Conservation (phyloP, 2,329 filamentous ascomycete genomes). For the Hypoxylon sp. region DNA sequence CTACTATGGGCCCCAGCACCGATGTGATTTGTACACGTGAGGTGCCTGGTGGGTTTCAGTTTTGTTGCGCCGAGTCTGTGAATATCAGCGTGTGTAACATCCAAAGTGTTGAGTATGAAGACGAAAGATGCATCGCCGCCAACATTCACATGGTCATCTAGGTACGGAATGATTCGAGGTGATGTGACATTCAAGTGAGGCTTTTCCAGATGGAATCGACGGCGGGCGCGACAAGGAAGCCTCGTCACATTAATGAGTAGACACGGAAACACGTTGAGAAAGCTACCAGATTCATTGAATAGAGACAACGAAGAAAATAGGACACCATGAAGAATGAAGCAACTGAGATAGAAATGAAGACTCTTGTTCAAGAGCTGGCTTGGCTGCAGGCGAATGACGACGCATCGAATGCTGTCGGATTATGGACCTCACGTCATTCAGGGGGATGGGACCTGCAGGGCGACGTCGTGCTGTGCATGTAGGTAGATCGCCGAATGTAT, state of each 20-base stretch:
- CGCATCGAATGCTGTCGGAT: constrained; percentile 7
- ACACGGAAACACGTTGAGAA: background rate
- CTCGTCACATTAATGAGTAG: constrained; percentile 1
- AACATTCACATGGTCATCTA: constrained; percentile 5
- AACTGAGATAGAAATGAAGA: constrained; percentile 7
- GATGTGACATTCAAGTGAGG: too few species aligned
- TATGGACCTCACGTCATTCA: constrained; percentile 18
- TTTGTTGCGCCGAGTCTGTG: constrained; percentile 26
- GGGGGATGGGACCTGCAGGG: constrained; percentile 10
- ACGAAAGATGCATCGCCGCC: constrained; percentile 22
- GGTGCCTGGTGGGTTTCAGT: constrained; percentile 20
- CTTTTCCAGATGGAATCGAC: too few species aligned
- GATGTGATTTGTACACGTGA: constrained; percentile 23
- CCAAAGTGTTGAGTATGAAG: constrained; percentile 6
- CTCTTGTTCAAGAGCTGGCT: constrained; percentile 9
- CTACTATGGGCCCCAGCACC: constrained; percentile 34
- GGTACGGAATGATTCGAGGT: background rate
- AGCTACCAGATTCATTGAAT: background rate
- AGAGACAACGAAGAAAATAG: background rate
- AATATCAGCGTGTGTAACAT: constrained; percentile 29
- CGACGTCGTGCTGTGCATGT: constrained; percentile 9
- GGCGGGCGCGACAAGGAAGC: too few species aligned
- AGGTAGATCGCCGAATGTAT: constrained; percentile 5
- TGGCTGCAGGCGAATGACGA: constrained; percentile 13
- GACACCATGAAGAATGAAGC: constrained; percentile 7